Base-by-base conservation (phyloP, 1,284 basidiomycete species). In the Naganishia sp. region DNA sequence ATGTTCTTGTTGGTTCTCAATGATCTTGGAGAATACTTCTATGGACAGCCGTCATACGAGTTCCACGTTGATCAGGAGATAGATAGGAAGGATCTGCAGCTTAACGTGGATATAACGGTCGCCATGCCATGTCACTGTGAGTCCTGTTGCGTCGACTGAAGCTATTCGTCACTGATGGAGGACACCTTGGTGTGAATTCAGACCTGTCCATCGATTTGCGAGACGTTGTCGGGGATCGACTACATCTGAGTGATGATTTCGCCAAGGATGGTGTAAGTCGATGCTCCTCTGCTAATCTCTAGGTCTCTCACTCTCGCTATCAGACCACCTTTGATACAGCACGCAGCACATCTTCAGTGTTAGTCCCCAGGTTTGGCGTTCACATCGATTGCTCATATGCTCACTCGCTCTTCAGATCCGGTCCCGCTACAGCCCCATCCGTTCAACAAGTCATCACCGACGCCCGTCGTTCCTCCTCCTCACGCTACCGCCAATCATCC, bases 121-220 rank as follows among this genome's bases (percentile, higher is more conserved):
- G 90, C 90, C 70, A 96, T 94, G 86, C 93, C 91, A 1, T 96
- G 94, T 81, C 83, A 85, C 79, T 91, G 92, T 95, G 76, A 80
- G 90, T 86, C 25, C 15, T 21, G 3, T n/a, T 45, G 67, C 18
- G 63, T 67, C 28, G 0, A 0, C 10, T 45, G 42, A 10, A 46
- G 15, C 7, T 23, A 10, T n/a, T 25, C 3, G 39, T 28, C 42
- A 39, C 35, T 46, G n/a, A 46, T 23, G 13, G 42, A 46, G 25
- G 11, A 32, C 61, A 39, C 41, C 56, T 45, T 57, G 32, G n/a
- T 11, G 6, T 58, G 0, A 39, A 3, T 28, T 28, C 71, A 94
- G 91, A 83, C 75, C 82, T 99, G 62, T 89, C 87, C 56, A 87
- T 98, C 25, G 95, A 98, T 76, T 79, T 99, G 56, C 83, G 94